Evolutionary conservation across 2,329 filamentous ascomycete genomes (phyloP).

Genomic region (Plectosphaerella cucumerina): DNA sequence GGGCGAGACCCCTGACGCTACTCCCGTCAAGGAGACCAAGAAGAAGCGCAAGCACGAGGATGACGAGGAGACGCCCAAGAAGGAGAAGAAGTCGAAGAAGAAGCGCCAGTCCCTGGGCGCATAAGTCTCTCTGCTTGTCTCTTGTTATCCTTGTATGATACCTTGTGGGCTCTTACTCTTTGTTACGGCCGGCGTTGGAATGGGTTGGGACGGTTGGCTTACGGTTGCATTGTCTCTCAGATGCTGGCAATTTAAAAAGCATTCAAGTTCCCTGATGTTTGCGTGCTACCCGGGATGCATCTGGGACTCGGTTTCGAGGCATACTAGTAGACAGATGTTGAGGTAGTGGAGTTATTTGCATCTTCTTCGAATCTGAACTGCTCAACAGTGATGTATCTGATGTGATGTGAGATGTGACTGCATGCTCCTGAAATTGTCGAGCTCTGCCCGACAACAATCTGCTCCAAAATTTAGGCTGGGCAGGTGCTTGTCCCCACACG

Average conservation of each 20-base stretch:
- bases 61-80: slow-evolving; percentile 63
- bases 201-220: slow-evolving; percentile 1
- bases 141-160: slow-evolving; percentile 15
- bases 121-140: slow-evolving; percentile 14
- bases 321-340: no score
- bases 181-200: slow-evolving; percentile 3
- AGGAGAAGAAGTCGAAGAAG: slow-evolving; percentile 53
- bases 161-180: slow-evolving; percentile 8
- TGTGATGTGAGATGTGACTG: no score
- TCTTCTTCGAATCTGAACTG: background rate
- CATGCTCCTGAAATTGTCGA: background rate
- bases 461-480: background rate
- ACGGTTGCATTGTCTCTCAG: slow-evolving; percentile 4
- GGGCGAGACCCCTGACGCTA: slow-evolving; percentile 15
- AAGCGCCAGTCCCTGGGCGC: slow-evolving; percentile 23
- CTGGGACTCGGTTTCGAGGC: background rate
- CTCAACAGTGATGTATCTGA: background rate
- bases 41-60: slow-evolving; percentile 74
- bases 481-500: background rate
- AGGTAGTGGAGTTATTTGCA: background rate
- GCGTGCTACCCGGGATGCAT: slow-evolving; percentile 2
- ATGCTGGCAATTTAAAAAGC: slow-evolving; percentile 3
- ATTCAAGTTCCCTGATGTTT: background rate
- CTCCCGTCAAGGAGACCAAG: slow-evolving; percentile 43
- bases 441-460: background rate